phyloP scores from a whole-genome alignment of 805 yeast species.

The Pichia kluyveri region DNA sequence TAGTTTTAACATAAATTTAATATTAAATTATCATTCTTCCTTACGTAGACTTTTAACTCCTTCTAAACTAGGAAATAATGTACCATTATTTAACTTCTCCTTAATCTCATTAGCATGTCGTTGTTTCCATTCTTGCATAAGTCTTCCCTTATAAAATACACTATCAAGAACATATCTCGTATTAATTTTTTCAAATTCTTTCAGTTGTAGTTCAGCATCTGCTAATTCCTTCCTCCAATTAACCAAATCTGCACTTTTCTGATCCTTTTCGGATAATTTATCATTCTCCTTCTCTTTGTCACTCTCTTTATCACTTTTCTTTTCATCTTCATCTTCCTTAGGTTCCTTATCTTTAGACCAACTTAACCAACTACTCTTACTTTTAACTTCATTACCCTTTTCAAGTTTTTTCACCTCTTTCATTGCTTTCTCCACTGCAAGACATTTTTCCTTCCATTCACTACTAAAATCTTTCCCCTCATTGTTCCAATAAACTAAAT shows the following conservation, averaged over 20 bases:
- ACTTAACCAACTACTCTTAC: neutral
- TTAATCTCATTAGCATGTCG: conserved; percentile 23
- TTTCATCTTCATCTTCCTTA: neutral
- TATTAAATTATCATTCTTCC: too few species aligned
- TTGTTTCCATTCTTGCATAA: conserved; percentile 29
- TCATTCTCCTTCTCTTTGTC: neutral
- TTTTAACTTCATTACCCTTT: neutral
- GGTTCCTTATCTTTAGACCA: neutral
- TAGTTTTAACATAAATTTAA: too few species aligned
- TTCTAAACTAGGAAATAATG: conserved; percentile 31
- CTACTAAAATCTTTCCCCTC: conserved; percentile 9
- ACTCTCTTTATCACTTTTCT: neutral
- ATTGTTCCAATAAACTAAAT: conserved; percentile 21
- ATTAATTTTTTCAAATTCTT: conserved; percentile 13
- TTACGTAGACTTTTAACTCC: conserved; percentile 5
- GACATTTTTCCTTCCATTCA: conserved; percentile 2
- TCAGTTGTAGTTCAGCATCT: neutral
- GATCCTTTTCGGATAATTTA: neutral
- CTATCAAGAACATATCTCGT: conserved; percentile 32
- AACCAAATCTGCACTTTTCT: too few species aligned
- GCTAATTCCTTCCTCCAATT: neutral
- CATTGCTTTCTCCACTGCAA: neutral
- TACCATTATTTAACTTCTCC: conserved; percentile 27
- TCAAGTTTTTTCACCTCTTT: neutral
- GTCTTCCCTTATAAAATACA: conserved; percentile 33